Evolutionary conservation across 805 yeast species (phyloP), one percentile per base, ranked within the genome.

Genomic region (Yarrowia phangngaensis): DNA sequence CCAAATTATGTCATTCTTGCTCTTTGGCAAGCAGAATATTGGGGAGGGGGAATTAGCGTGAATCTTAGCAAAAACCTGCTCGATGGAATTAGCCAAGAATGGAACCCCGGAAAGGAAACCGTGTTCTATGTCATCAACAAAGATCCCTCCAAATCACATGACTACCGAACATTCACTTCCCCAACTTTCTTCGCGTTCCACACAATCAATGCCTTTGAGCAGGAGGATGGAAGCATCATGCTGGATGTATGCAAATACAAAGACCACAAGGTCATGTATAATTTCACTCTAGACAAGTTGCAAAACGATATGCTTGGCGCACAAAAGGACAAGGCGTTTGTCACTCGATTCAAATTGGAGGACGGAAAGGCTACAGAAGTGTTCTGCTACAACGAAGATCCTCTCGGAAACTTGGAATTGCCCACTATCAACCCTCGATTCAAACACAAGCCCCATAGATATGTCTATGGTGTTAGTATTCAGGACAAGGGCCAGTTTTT

Each of bases 1-100:
- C 32, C 26, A 3, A 26, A 20, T 6, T 13, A 38, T 14, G 24
- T 38, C 9, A 20, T 38, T 5, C 9, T 38, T 8, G 45, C 32
- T 27, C 45, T 38, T n/a, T 38, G 45, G 45, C 45, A 38, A 15
- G 45, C 45, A 4, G 45, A 38, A 24, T 38, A 26, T 26, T 38
- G 45, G 45, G 45, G 26, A 17, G 32, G 32, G 14, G 45, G 45
- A n/a, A 19, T 38, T 9, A 24, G 45, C 0, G 32, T 38, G 8
- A 17, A 31, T 2, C 5, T 38, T 23, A 26, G 19, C 32, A 38
- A 38, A 13, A 38, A 38, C 8, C 32, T 38, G 8, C 26, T 38
- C 2, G n/a, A 19, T 6, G 45, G 45, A 2, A 4, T 38, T 2
- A 19, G 14, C 0, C 17, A 38, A 13, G 32, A 38, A 13, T 38